These are phyloP conservation scores for Nyssa sinensis DNA, from an alignment of 148 eudicot genomes.

Conservation along the genomic window DNA sequence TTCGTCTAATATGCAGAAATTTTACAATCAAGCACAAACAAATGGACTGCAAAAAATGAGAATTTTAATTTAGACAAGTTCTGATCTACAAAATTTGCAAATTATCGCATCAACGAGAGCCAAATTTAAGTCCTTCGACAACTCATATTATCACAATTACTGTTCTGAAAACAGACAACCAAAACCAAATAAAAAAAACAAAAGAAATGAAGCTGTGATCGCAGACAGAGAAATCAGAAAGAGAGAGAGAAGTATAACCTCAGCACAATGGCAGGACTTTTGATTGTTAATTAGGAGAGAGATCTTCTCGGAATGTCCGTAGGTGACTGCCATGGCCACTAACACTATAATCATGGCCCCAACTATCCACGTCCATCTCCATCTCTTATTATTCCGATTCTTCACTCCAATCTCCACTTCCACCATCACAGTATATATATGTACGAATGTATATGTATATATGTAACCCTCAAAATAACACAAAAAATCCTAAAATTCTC, in stretches of 20 bases:
- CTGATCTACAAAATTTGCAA: background rate
- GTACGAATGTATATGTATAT: background rate
- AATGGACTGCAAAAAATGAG: background rate
- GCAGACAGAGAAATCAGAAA: slow-evolving; percentile 6
- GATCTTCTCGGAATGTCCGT: slow-evolving; percentile 16
- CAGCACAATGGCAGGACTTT: slow-evolving; percentile 47
- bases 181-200: background rate
- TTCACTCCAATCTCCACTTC: slow-evolving; percentile 27
- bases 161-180: background rate
- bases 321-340: slow-evolving; percentile 29
- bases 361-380: slow-evolving; percentile 37
- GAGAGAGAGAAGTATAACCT: slow-evolving; percentile 32
- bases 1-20: background rate
- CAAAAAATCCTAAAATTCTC: background rate
- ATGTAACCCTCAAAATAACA: background rate
- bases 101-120: background rate
- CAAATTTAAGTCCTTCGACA: background rate
- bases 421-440: slow-evolving; percentile 28
- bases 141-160: background rate
- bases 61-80: background rate
- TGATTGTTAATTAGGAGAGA: slow-evolving; percentile 20
- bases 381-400: slow-evolving; percentile 15
- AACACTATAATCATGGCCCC: slow-evolving; percentile 44
- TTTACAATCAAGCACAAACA: background rate
- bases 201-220: background rate